A percentile compares a stretch with the other conserved stretches of the same genome.
Conservation (phyloP, 1,284 basidiomycete species). For the Pseudozyma flocculosa region DNA sequence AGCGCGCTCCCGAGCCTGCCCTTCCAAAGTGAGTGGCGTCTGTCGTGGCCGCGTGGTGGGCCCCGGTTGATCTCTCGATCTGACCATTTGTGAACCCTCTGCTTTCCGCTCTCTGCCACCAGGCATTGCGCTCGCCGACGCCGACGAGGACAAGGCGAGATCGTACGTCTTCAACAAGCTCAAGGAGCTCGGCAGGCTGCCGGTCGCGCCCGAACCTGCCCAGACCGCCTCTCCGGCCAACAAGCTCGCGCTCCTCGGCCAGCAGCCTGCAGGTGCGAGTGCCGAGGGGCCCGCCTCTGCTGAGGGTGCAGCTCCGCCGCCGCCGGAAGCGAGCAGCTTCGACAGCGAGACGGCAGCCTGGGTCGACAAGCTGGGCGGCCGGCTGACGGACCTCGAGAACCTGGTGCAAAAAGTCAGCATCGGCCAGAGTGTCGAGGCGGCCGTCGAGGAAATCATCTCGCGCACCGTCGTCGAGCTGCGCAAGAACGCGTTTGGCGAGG, state of each 20-base stretch:
- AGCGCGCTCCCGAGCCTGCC: slow-evolving; percentile 86
- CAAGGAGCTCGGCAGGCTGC: slow-evolving; percentile 62
- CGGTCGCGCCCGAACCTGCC: slow-evolving; percentile 3
- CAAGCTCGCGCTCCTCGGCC: background rate
- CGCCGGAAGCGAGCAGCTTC: slow-evolving; percentile 11
- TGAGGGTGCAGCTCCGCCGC: background rate
- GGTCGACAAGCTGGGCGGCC: slow-evolving; percentile 52
- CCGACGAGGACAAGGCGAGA: slow-evolving; percentile 76
- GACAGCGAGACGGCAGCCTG: slow-evolving; percentile 38
- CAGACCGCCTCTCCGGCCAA: background rate
- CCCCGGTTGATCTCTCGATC: background rate
- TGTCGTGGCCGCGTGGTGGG: background rate
- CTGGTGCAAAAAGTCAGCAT: slow-evolving; percentile 47
- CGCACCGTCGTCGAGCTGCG: slow-evolving; percentile 78
- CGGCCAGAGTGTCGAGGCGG: slow-evolving; percentile 41
- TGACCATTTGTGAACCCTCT: background rate
- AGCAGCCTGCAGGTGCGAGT: background rate
- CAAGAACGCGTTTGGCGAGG: slow-evolving; percentile 91
- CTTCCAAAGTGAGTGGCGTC: slow-evolving; percentile 63
- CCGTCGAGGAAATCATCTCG: slow-evolving; percentile 61
- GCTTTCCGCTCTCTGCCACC: background rate
- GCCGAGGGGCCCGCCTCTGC: background rate
- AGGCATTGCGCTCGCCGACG: slow-evolving; percentile 64
- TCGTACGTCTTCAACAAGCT: slow-evolving; percentile 80
- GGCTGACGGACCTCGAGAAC: slow-evolving; percentile 51